Base-by-base conservation (phyloP, 2,329 filamentous ascomycete species). In the Epichloe festucae region DNA sequence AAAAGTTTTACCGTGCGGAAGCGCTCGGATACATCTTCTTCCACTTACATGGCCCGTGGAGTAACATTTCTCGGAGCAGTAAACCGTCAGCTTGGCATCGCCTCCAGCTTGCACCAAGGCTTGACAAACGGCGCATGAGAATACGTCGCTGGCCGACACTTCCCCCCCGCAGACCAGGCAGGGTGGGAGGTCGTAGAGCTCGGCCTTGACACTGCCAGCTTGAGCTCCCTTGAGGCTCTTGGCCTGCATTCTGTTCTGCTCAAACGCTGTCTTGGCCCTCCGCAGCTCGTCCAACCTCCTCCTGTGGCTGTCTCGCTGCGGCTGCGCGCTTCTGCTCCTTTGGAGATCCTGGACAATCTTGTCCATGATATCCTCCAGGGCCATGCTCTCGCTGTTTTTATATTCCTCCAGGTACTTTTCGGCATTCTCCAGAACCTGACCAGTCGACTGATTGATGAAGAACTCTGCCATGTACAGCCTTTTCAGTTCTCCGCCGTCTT, bases 231-330 rank as follows among this genome's bases (percentile, higher is more conserved):
- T 62, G 48, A 58, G 67, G 58, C 60, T 61, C 63, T 67, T 70
- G 62, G 58, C 65, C 60, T 63, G 65, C 55, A 58, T 63, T 59
- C 61, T 69, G 58, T 67, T 67, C 57, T 70, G 73, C 58, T 75
- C 73, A 64, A 74, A 72, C 8, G 73, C 73, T 53, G 67, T 71
- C 58, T 70, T 74, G 31, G 74, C 74, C 52, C 74, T 65, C 17
- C 66, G 67, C 4, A 77, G 65, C 57, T 76, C 73, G 51, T 74
- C 70, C 3, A 76, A 61, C 10, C 72, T 68, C 49, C 57, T 59
- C 51, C 57, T 57, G 52, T 71, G 67, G 34, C 61, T 65, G 42
- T 71, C 66, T 12, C 72, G 67, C 42, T 69, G 65, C 2, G 63
- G 63, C 52, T 67, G 61, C 17, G 62, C 56, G 45, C 50, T 63